Evolutionary conservation across 2,329 filamentous ascomycete species (phyloP), one percentile per base, ranked within the genome.

Genomic region (Fusarium nanum): DNA sequence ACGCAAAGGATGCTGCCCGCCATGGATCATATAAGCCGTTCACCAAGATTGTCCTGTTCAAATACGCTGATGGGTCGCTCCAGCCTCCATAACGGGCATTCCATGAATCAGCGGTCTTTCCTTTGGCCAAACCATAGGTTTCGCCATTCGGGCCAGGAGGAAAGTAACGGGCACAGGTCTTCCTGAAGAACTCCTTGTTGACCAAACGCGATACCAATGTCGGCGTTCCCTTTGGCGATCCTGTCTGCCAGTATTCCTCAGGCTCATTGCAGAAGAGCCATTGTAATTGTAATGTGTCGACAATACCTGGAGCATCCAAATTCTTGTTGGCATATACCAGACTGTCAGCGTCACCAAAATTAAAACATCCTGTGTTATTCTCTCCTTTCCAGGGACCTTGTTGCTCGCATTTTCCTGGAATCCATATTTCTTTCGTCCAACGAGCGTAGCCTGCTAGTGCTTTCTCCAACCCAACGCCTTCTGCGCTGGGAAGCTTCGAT

Each of bases 181-280:
- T 60, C 25, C 41, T 48, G 14, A 60, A 58, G 18, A 40, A 60
- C 1, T 60, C 53, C 12, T 22, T 59, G 32, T 59, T 59, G 14
- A 60, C 32, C 18, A 60, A 4, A 10, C 57, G 42, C 18, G 57
- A 60, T 16, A 59, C 20, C 6, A 60, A 27, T 10, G 57, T 60
- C 3, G 42, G 54, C 5, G 42, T 48, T 27, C 32, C 32, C 25
- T 41, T 16, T 13, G 57, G 57, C 5, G 54, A 60, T 1, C 57
- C 57, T 6, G 57, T 58, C 40, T 60, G 57, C 57, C 57, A 60
- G 6, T 22, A 47, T 7, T 60, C 57, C 7, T 60, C 57, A 12
- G 57, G 57, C 25, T 47, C 57, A 1, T 60, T 60, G 22, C 57
- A 60, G 3, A 41, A n/a, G 3, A 60, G 57, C 53, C 53, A 60